These are phyloP conservation scores for Trametes versicolor DNA, from an alignment of 1,284 basidiomycete genomes.

Conservation along the genomic window DNA sequence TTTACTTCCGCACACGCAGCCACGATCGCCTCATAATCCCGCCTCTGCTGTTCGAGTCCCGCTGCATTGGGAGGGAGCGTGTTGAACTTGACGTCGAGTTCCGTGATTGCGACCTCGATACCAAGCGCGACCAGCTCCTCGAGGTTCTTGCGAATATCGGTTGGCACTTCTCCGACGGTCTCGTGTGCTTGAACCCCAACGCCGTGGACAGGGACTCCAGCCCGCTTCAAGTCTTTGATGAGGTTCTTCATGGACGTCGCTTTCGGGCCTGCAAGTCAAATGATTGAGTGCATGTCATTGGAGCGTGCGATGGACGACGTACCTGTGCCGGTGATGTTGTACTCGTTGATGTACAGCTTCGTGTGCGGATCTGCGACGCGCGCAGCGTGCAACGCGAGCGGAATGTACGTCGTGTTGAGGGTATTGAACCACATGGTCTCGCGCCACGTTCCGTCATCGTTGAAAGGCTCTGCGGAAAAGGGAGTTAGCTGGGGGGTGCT, in stretches of 20 bases:
- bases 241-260: constrained; percentile 61
- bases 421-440: constrained; percentile 55
- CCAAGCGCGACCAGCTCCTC: constrained; percentile 61
- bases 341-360: constrained; percentile 61
- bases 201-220: constrained; percentile 62
- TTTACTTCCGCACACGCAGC: constrained; percentile 59
- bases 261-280: constrained; percentile 51
- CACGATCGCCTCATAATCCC: constrained; percentile 63
- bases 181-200: constrained; percentile 64
- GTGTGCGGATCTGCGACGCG: constrained; percentile 55
- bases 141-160: constrained; percentile 54
- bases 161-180: constrained; percentile 58
- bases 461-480: constrained; percentile 49
- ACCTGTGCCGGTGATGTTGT: constrained; percentile 48
- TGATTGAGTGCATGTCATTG: not conserved
- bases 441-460: constrained; percentile 65
- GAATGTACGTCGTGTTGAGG: constrained; percentile 53
- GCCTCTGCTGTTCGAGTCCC: constrained; percentile 59
- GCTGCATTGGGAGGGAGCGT: constrained; percentile 57
- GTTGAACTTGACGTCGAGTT: constrained; percentile 64
- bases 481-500: not conserved
- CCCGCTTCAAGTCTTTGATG: constrained; percentile 54
- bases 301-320: not conserved
- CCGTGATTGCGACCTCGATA: constrained; percentile 69
- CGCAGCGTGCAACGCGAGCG: constrained; percentile 54